Evolutionary conservation across 2,329 filamentous ascomycete species (phyloP).

Genomic region (Penicillium sp.): DNA sequence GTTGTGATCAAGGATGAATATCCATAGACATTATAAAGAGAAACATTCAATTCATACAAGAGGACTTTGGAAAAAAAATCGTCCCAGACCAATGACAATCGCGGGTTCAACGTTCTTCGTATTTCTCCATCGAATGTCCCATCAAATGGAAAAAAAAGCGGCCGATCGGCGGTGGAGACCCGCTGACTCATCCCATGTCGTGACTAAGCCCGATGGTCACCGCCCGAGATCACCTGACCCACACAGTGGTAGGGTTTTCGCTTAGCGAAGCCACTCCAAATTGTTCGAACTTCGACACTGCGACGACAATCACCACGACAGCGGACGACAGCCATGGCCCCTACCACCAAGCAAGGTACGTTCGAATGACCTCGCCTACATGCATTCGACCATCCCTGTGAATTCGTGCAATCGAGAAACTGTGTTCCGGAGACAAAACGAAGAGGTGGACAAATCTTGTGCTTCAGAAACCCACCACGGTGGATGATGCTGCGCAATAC

Average conservation of each 20-base stretch:
- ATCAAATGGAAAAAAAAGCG: background rate
- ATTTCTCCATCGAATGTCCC: background rate
- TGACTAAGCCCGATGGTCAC: conserved; percentile 5
- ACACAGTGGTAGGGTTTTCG: conserved; percentile 47
- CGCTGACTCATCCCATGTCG: conserved; percentile 14
- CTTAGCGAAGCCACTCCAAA: conserved; percentile 46
- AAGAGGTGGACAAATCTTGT: conserved; percentile 11
- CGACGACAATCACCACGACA: conserved; percentile 51
- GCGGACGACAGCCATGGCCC: conserved; percentile 54
- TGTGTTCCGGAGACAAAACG: conserved; percentile 15
- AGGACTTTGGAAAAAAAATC: background rate
- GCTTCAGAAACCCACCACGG: conserved; percentile 16
- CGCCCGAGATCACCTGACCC: conserved; percentile 42
- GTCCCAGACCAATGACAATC: background rate
- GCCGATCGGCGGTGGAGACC: conserved; percentile 10
- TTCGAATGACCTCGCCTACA: conserved; percentile 23
- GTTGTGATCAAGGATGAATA: background rate
- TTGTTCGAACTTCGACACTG: conserved; percentile 46
- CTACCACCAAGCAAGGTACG: conserved; percentile 55
- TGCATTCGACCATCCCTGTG: conserved; percentile 47
- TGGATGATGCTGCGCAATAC: conserved; percentile 9
- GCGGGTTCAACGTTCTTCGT: background rate
- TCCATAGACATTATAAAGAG: background rate
- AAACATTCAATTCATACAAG: background rate
- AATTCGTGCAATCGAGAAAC: conserved; percentile 29